Evolutionary conservation across 2,329 filamentous ascomycete genomes (phyloP).

Genomic region (Monosporascus sp.): DNA sequence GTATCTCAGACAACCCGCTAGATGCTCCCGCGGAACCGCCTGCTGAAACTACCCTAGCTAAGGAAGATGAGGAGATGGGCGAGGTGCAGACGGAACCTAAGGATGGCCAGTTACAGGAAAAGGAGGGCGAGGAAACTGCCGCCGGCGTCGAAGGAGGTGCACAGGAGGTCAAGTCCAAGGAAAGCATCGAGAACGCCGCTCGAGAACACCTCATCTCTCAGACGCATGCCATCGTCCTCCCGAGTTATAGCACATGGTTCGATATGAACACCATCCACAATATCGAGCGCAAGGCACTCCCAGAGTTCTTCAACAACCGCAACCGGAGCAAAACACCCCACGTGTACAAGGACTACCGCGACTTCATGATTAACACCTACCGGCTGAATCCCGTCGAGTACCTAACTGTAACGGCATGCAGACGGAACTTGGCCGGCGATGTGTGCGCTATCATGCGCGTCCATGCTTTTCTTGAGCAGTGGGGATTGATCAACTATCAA

Average conservation of each 20-base stretch:
- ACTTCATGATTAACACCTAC: slow-evolving; percentile 99
- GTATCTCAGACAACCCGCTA: slow-evolving; percentile 56
- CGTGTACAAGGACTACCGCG: slow-evolving; percentile 97
- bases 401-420: slow-evolving; percentile 91
- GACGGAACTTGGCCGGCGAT: slow-evolving; percentile 91
- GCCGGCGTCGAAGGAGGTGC: slow-evolving; percentile 42
- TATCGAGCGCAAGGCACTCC: slow-evolving; percentile 89
- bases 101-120: slow-evolving; percentile 36
- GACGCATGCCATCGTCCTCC: slow-evolving; percentile 91
- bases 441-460: slow-evolving; percentile 99
- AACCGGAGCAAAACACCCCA: slow-evolving; percentile 97
- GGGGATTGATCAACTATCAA: slow-evolving; percentile 99
- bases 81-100: slow-evolving; percentile 55
- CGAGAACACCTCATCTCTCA: slow-evolving; percentile 89
- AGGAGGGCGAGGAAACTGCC: slow-evolving; percentile 40
- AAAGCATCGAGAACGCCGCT: slow-evolving; percentile 77
- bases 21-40: slow-evolving; percentile 64
- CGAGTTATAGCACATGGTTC: slow-evolving; percentile 98
- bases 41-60: slow-evolving; percentile 53
- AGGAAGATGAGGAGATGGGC: slow-evolving; percentile 78
- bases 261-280: slow-evolving; percentile 92
- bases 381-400: slow-evolving; percentile 94
- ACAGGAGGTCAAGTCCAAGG: slow-evolving; percentile 67
- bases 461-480: slow-evolving; percentile 95
- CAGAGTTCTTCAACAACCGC: slow-evolving; percentile 97